Evolutionary conservation across 164 flowering plant species (phyloP).

Genomic region (Piper longum): DNA sequence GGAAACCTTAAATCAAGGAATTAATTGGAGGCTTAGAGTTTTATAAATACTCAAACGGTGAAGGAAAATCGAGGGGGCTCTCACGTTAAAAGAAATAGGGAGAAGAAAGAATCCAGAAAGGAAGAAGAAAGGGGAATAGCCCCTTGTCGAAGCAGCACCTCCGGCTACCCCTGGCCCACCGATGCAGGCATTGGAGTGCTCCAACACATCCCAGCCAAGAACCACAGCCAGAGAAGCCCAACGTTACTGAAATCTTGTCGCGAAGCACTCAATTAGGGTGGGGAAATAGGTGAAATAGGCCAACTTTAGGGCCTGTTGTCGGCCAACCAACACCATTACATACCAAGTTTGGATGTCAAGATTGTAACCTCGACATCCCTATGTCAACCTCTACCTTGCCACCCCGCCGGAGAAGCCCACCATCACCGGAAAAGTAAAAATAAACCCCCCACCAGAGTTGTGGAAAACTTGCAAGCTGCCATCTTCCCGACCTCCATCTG

Average conservation of each 20-base stretch:
- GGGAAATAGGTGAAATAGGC: background rate
- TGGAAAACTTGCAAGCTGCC: too few relatives aligned
- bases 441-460: too few relatives aligned
- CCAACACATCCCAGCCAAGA: background rate
- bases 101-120: background rate
- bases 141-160: background rate
- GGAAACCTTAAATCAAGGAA: background rate
- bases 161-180: too few relatives aligned
- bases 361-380: background rate
- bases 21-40: background rate
- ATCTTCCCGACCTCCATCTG: too few relatives aligned
- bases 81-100: background rate
- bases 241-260: too few relatives aligned
- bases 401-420: too few relatives aligned
- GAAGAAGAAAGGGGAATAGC: background rate
- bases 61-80: background rate
- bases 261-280: background rate
- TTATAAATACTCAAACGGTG: background rate
- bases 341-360: background rate
- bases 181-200: background rate
- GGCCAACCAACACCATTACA: background rate
- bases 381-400: too few relatives aligned
- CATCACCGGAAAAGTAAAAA: too few relatives aligned
- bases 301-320: background rate
- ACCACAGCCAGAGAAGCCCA: too few relatives aligned